Evolutionary conservation across 2,329 filamentous ascomycete genomes (phyloP).

Genomic region (Colletotrichum sp.): DNA sequence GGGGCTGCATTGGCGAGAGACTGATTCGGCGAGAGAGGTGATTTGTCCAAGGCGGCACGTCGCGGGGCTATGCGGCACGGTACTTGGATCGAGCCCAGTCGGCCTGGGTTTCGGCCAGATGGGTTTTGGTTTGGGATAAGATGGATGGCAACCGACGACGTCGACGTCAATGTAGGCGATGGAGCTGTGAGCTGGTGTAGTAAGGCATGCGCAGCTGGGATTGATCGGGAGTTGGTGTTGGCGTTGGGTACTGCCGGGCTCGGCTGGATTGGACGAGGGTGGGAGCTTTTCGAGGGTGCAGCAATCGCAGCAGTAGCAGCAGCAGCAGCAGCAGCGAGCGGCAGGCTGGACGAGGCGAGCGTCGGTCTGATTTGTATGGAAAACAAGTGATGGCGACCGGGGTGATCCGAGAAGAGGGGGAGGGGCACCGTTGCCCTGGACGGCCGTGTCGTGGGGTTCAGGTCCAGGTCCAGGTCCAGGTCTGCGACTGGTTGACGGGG

Average conservation of each 20-base stretch:
- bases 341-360: constrained; percentile 4
- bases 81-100: background rate
- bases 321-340: background rate
- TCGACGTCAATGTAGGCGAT: background rate
- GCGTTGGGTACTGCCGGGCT: background rate
- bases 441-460: constrained; percentile 1
- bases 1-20: background rate
- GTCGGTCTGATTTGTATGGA: constrained; percentile 12
- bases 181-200: background rate
- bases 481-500: background rate
- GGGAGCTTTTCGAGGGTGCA: background rate
- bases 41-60: constrained; percentile 2
- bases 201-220: background rate
- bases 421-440: constrained; percentile 12
- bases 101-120: background rate
- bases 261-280: background rate
- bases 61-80: background rate
- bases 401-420: constrained; percentile 5
- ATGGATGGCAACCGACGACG: background rate
- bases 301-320: background rate
- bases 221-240: background rate
- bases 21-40: background rate
- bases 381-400: constrained; percentile 10
- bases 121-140: background rate
- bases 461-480: background rate